Base-by-base conservation (phyloP, 208 protist species). In the Phytomonas sp. region DNA sequence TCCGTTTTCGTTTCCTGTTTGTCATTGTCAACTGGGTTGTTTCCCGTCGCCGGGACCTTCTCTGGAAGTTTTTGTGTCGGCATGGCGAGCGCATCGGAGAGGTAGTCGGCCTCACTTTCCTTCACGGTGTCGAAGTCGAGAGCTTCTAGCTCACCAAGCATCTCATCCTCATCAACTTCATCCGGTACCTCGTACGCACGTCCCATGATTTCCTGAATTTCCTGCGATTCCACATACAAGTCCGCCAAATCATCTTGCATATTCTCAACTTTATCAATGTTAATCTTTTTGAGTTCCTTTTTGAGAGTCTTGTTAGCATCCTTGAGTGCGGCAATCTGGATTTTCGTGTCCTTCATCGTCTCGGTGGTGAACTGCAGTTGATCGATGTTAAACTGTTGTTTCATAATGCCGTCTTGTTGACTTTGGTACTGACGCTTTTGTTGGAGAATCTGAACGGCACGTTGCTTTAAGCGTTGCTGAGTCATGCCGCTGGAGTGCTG, bases 301-400 rank as follows among this genome's bases (percentile, higher is more conserved):
- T 91, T 89, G 36, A 97, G 79, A 32, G 72, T 66, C 80, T 96
- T 97, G 72, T 82, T 85, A 13, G 91, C 88, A n/a, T 87, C 83
- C 79, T 94, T 95, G 87, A 98, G 88, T 15, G 89, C 92, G 15
- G 79, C 75, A 26, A 98, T 77, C 70, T 96, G 92, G 56, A 94
- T 79, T 60, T 94, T 81, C 31, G 94, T 96, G 77, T 98, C 94
- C 80, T 95, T 94, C 64, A 98, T 76, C 31, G 87, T 86, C 73
- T 97, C 89, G 11, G 81, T 87, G 3, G 94, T 94, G 70, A 96
- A 98, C 71, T 92, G 85, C 32, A 97, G 82, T 74, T 98, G 94
- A 64, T 98, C 94, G 63, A 98, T 84, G 79, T 96, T 97, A 60
- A 95, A 95, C 81, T 95, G 91, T 73, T 98, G 94, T 66, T 91